Percentiles rank a stretch among this genome's conserved stretches.
phyloP scores from a whole-genome alignment of 192 early-diverging fungal genomes.

The Linnemannia elongata region DNA sequence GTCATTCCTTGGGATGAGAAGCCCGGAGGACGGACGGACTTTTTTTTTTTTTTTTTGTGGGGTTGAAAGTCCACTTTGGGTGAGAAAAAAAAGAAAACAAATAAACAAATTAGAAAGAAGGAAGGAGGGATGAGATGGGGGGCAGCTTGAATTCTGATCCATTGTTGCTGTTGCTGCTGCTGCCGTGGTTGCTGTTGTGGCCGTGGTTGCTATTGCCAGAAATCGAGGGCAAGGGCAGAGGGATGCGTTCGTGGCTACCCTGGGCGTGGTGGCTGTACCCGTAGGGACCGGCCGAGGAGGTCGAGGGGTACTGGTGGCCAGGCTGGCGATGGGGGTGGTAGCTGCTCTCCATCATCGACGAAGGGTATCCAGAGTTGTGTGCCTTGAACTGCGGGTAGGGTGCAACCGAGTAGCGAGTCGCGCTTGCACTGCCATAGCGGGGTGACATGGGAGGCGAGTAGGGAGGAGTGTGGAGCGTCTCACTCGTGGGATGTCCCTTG shows the following conservation, averaged over 20 bases:
- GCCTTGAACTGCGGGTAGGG: conserved; percentile 42
- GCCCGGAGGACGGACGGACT: neutral
- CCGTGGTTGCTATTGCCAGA: conserved; percentile 16
- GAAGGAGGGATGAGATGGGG: conserved; percentile 48
- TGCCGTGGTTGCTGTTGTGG: conserved; percentile 10
- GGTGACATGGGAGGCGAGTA: conserved; percentile 54
- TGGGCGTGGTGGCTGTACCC: conserved; percentile 17
- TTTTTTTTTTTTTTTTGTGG: conserved; percentile 29
- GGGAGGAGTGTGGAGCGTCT: conserved; percentile 41
- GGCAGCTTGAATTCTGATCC: conserved; percentile 56
- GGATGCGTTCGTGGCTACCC: conserved; percentile 20
- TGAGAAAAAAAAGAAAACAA: conserved; percentile 19
- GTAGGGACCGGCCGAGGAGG: neutral
- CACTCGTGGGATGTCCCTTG: conserved; percentile 14
- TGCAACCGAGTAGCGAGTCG: conserved; percentile 24
- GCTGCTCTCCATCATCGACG: conserved; percentile 57
- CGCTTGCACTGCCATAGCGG: conserved; percentile 30
- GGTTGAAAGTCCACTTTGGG: conserved; percentile 20
- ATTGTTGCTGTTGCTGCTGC: conserved; percentile 13
- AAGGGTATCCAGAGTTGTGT: conserved; percentile 21
- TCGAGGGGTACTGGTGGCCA: conserved; percentile 17
- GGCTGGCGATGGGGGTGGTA: conserved; percentile 38
- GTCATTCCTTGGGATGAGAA: neutral
- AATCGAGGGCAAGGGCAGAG: conserved; percentile 46
- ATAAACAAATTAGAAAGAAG: conserved; percentile 12